phyloP scores from a whole-genome alignment of 1,139 yeast species.

The Petasospora fabianii region DNA sequence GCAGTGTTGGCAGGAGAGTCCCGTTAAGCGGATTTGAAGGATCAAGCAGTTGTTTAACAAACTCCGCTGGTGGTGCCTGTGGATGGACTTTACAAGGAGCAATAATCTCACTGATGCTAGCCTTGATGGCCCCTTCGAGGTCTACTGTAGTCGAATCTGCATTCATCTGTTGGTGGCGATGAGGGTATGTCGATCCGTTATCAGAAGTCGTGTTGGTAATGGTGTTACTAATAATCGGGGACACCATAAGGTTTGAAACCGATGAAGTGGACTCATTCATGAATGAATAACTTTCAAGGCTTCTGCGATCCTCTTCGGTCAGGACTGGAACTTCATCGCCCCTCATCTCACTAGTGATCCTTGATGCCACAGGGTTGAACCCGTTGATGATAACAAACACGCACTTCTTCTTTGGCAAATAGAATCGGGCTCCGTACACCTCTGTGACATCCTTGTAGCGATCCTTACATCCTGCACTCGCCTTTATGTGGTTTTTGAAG shows the following conservation, averaged over 20 bases:
- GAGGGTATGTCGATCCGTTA: too few relatives aligned
- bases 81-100: background rate
- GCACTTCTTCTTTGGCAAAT: conserved; percentile 5
- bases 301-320: background rate
- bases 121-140: too few relatives aligned
- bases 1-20: background rate
- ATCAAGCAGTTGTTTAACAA: background rate
- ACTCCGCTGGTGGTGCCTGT: background rate
- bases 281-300: background rate
- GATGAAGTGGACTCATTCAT: background rate
- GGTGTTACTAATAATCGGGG: too few relatives aligned
- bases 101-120: background rate
- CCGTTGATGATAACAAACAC: conserved; percentile 2
- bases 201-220: too few relatives aligned
- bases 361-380: background rate
- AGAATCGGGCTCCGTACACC: conserved; percentile 2
- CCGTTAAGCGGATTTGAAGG: background rate
- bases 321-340: background rate
- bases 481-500: conserved; percentile 3
- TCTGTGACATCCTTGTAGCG: too few relatives aligned
- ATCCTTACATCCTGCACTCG: background rate
- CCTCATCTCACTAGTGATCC: background rate
- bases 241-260: background rate
- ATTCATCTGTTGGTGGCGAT: background rate
- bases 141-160: too few relatives aligned